Evolutionary conservation across 805 yeast species (phyloP).

Genomic region (Kodamaea nitidulidarum): DNA sequence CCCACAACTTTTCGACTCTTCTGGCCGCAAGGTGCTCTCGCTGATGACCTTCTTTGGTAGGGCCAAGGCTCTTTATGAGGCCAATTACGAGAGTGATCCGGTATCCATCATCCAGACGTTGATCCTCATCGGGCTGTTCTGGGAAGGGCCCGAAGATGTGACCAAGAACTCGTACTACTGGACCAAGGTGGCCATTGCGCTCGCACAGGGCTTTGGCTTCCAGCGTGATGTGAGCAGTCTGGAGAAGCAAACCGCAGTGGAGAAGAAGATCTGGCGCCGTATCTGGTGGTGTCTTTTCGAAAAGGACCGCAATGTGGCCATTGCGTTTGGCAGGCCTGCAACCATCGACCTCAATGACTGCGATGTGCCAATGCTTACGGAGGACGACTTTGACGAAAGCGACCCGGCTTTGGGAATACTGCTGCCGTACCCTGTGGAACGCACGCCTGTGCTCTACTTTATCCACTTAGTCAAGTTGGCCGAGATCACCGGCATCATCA

Average conservation of each 20-base stretch:
- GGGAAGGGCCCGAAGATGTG: conserved; percentile 72
- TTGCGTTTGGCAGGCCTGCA: conserved; percentile 72
- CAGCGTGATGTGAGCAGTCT: conserved; percentile 53
- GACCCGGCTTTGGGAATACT: conserved; percentile 34
- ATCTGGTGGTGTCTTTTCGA: conserved; percentile 77
- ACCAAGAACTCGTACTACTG: conserved; percentile 64
- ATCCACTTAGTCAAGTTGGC: conserved; percentile 62
- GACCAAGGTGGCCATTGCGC: conserved; percentile 63
- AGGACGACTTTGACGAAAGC: conserved; percentile 61
- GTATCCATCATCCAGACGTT: conserved; percentile 58
- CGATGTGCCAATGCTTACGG: conserved; percentile 67
- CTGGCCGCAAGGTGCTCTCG: conserved; percentile 52
- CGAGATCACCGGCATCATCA: conserved; percentile 66
- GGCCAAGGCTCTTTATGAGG: conserved; percentile 71
- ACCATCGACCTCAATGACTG: conserved; percentile 68
- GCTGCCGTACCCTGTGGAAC: conserved; percentile 43
- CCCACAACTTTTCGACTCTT: conserved; percentile 46
- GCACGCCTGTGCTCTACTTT: conserved; percentile 51
- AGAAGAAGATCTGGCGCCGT: conserved; percentile 54
- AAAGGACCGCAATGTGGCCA: conserved; percentile 64
- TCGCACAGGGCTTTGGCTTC: conserved; percentile 74
- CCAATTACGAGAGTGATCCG: conserved; percentile 64
- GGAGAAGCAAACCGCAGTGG: conserved; percentile 34
- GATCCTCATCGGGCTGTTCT: conserved; percentile 59
- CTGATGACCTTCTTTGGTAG: conserved; percentile 54